Base-by-base conservation (phyloP, 148 eudicot species). In the Vaccinium darrowii region DNA sequence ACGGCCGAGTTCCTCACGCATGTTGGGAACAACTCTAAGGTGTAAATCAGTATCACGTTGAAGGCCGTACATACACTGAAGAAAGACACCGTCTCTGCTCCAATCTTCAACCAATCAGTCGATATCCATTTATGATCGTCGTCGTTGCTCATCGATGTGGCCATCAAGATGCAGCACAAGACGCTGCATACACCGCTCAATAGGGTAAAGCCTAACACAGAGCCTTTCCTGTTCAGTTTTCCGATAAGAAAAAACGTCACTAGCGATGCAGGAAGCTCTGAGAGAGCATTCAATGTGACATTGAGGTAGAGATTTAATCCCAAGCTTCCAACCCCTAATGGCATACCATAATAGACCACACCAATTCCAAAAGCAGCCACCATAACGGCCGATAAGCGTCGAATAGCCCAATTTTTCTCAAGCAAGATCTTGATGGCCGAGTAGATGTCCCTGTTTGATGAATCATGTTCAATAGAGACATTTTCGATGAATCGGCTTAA, bases 1-100 rank as follows among this genome's bases (percentile, higher is more conserved):
- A 93, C 82, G 1, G 97, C 98, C n/a, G 95, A 91, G 87, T 95
- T 95, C 39, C 98, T 84, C 54, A 91, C 91, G 30, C 94, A 89
- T 0, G 98, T 93, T 7, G 98, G 98, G 21, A 95, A 93, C 86
- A 92, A n/a, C 91, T 95, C 98, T 1, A 91, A 76, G 0, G 92
- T 86, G 87, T 90, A 95, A 0, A 95, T 92, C 49, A 93, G 56
- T 57, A 92, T 83, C 25, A 95, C 81, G 47, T 90, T 84, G 6
- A 91, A 85, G 0, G 91, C 92, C 3, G 93, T 89, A 3, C 92
- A 92, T 0, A 90, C 91, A 10, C 91, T 27, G 23, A 90, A 87
- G 50, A 91, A 94, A 0, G 96, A 89, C 3, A 90, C 58, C 21
- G 90, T 18, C 84, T 94, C 95, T 23, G 88, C 58, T 76, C 27